Conservation (phyloP, 2,329 filamentous ascomycete genomes). For the Aspergillus awamori region DNA sequence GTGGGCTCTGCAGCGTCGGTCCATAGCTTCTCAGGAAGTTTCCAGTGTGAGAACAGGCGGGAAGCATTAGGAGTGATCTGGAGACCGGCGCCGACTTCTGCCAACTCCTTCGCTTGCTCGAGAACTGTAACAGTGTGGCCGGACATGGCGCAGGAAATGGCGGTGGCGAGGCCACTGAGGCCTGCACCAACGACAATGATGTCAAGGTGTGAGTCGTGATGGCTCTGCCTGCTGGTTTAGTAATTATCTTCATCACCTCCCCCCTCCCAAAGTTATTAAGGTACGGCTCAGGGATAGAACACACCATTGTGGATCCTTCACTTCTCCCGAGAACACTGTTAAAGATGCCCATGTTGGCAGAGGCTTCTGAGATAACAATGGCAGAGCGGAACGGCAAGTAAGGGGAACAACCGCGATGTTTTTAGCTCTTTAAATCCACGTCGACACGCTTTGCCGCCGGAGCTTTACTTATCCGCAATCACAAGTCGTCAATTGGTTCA, state of each 20-base stretch:
- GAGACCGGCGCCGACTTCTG: slow-evolving; percentile 65
- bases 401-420: not conserved
- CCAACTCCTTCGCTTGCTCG: slow-evolving; percentile 35
- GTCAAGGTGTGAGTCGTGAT: slow-evolving; percentile 18
- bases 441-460: not conserved
- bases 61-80: slow-evolving; percentile 52
- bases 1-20: slow-evolving; percentile 36
- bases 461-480: not conserved
- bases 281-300: not conserved
- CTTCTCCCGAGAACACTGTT: not conserved
- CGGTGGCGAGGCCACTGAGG: slow-evolving; percentile 35
- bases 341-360: slow-evolving; percentile 1
- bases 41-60: slow-evolving; percentile 35
- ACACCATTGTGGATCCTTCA: slow-evolving; percentile 6
- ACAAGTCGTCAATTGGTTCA: not conserved
- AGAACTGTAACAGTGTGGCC: slow-evolving; percentile 34
- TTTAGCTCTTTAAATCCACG: not conserved
- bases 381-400: not conserved
- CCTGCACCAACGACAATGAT: slow-evolving; percentile 37
- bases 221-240: not conserved
- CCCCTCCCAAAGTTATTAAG: not conserved
- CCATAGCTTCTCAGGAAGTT: slow-evolving; percentile 31
- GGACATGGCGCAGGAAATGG: slow-evolving; percentile 29
- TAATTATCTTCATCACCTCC: too few species aligned
- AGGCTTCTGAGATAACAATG: too few species aligned